phyloP scores from a whole-genome alignment of 345 rosid species.

The Eucalyptus marginata region DNA sequence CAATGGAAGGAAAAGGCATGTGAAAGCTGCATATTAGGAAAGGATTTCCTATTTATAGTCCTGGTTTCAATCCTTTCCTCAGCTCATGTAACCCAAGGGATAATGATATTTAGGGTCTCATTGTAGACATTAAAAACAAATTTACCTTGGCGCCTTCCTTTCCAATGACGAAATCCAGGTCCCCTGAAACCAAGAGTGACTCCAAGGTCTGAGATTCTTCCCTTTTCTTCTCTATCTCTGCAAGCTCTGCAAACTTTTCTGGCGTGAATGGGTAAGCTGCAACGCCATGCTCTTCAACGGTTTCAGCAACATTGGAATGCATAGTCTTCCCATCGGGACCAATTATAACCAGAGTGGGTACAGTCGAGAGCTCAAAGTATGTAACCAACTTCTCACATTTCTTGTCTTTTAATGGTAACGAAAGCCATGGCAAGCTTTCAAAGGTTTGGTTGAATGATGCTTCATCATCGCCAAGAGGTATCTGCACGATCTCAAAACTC shows the following conservation, averaged over 20 bases:
- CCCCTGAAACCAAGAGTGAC: conserved; percentile 14
- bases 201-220: conserved; percentile 23
- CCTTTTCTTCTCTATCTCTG: conserved; percentile 8
- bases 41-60: neutral
- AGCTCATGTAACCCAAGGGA: neutral
- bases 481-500: conserved; percentile 15
- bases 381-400: conserved; percentile 2
- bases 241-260: conserved; percentile 15
- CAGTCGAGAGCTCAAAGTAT: conserved; percentile 11
- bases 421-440: conserved; percentile 16
- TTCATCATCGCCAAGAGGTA: conserved; percentile 14
- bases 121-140: neutral
- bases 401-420: conserved; percentile 20
- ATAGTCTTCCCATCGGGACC: conserved; percentile 23
- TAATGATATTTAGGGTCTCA: neutral
- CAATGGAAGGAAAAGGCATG: neutral
- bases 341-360: conserved; percentile 26
- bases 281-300: conserved; percentile 14
- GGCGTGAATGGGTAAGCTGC: conserved; percentile 31
- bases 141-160: conserved; percentile 17
- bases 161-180: conserved; percentile 15
- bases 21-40: neutral
- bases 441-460: conserved; percentile 7
- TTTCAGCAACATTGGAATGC: conserved; percentile 12
- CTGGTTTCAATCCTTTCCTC: neutral